These are phyloP conservation scores for Hymenoscyphus albidus DNA, from an alignment of 2,329 filamentous ascomycete species.

Conservation along the genomic window DNA sequence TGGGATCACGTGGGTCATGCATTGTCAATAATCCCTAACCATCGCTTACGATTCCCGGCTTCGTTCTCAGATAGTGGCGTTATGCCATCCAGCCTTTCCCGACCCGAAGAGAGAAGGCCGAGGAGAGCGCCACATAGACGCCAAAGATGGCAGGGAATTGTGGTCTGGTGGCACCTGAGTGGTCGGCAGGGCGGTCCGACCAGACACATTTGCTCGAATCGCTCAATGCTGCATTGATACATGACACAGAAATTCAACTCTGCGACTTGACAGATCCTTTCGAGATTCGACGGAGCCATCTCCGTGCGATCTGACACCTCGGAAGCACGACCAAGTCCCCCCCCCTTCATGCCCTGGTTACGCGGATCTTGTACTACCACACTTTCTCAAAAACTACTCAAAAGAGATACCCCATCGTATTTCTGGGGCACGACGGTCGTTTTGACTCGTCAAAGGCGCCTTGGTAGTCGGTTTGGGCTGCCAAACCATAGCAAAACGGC, in stretches of 20 bases:
- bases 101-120: neutral
- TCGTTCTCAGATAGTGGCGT: neutral
- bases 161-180: neutral
- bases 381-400: neutral
- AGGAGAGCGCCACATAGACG: neutral
- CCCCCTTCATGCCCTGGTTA: neutral
- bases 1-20: neutral
- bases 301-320: conserved; percentile 2
- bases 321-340: neutral
- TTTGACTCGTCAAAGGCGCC: neutral
- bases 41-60: neutral
- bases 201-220: neutral
- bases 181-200: neutral
- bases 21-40: too few relatives aligned
- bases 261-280: neutral
- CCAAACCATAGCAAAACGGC: neutral
- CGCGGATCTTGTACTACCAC: neutral
- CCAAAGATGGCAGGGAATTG: neutral
- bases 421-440: neutral
- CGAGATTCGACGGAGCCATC: neutral
- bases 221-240: neutral
- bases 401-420: neutral
- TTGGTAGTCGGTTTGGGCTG: neutral
- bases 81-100: neutral
- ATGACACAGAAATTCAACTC: neutral